phyloP scores from a whole-genome alignment of 345 rosid species.

The Eucalyptus shirleyi region DNA sequence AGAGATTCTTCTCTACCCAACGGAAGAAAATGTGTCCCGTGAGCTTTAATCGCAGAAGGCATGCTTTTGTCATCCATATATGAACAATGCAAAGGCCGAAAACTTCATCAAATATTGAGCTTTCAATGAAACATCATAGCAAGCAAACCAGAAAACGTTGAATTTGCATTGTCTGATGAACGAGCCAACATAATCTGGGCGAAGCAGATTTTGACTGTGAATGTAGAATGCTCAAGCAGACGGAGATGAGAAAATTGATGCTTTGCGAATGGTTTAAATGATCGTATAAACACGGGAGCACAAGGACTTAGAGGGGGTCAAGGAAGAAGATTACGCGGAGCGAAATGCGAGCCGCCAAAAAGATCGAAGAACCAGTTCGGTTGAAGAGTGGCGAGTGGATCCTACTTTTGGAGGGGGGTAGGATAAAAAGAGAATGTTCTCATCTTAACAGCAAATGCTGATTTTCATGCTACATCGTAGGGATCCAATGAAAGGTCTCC shows the following conservation, averaged over 20 bases:
- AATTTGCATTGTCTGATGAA: background rate
- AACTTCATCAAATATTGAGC: background rate
- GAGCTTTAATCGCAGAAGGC: background rate
- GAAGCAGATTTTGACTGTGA: background rate
- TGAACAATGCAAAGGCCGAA: background rate
- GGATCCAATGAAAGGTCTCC: background rate
- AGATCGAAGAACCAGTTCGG: background rate
- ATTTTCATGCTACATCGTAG: background rate
- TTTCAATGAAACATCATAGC: background rate
- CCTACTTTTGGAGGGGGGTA: background rate
- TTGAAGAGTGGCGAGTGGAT: background rate
- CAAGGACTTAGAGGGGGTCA: background rate
- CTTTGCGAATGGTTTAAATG: background rate
- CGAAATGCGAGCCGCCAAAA: background rate
- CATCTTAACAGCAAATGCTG: background rate
- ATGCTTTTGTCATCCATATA: background rate
- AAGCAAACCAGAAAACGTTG: background rate
- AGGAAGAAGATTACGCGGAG: background rate
- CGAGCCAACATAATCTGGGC: background rate
- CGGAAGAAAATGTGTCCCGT: background rate
- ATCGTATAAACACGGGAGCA: background rate
- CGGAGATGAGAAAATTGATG: background rate
- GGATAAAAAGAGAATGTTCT: background rate
- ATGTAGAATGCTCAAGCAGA: background rate
- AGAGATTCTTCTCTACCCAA: background rate